phyloP scores from a whole-genome alignment of 2,329 filamentous ascomycete species.

The Cadophora sp. region DNA sequence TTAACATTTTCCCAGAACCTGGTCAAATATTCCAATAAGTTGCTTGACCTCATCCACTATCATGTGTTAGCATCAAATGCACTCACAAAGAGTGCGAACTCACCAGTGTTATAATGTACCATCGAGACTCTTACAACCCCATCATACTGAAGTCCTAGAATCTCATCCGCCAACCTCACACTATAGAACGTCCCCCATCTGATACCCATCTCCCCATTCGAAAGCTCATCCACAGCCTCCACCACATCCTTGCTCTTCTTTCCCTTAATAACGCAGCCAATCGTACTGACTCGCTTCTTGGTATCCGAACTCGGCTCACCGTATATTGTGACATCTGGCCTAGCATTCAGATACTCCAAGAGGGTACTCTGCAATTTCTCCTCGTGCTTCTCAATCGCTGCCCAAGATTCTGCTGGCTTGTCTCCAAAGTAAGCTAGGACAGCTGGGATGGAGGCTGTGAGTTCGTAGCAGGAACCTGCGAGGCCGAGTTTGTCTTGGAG shows the following conservation, averaged over 20 bases:
- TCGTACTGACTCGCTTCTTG: slow-evolving; percentile 63
- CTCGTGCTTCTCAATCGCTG: slow-evolving; percentile 63
- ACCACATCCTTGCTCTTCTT: slow-evolving; percentile 63
- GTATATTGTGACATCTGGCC: slow-evolving; percentile 61
- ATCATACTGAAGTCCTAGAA: slow-evolving; percentile 63
- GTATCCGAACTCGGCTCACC: slow-evolving; percentile 59
- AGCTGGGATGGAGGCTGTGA: slow-evolving; percentile 65
- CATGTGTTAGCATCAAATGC: background rate
- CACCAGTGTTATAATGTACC: slow-evolving; percentile 75
- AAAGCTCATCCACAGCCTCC: slow-evolving; percentile 64
- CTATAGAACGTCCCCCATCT: slow-evolving; percentile 75
- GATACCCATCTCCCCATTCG: slow-evolving; percentile 61
- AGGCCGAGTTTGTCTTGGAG: slow-evolving; percentile 73
- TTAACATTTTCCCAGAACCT: slow-evolving; percentile 48
- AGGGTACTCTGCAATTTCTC: slow-evolving; percentile 62
- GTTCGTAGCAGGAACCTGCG: slow-evolving; percentile 74
- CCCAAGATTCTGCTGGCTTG: slow-evolving; percentile 52
- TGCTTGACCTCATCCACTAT: slow-evolving; percentile 62
- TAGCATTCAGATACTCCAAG: slow-evolving; percentile 62
- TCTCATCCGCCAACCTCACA: slow-evolving; percentile 64
- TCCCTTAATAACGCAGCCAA: slow-evolving; percentile 70
- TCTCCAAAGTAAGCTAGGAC: slow-evolving; percentile 67
- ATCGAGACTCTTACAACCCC: slow-evolving; percentile 74
- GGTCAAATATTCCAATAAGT: slow-evolving; percentile 59
- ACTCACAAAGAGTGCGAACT: slow-evolving; percentile 43